Percentiles rank a stretch among this genome's conserved stretches.
Conservation (phyloP, 129 eudicot genomes). For the Centrapalus pauciflorus region DNA sequence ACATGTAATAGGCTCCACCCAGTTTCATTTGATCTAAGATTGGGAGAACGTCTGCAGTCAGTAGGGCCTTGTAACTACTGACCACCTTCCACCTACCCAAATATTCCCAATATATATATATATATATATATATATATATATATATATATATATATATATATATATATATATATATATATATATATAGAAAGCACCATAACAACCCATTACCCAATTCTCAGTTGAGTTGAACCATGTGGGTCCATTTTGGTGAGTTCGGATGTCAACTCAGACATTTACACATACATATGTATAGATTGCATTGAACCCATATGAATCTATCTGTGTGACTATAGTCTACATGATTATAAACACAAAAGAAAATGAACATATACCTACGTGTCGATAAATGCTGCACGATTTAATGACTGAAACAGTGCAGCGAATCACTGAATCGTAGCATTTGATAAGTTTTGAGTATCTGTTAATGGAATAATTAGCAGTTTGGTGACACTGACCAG, state of each 20-base stretch:
- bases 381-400: too few relatives aligned
- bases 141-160: too few relatives aligned
- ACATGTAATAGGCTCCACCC: too few relatives aligned
- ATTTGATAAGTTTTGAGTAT: neutral
- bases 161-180: too few relatives aligned
- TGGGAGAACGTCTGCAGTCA: neutral
- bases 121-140: too few relatives aligned
- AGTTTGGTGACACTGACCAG: slow-evolving; percentile 22
- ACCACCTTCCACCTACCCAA: slow-evolving; percentile 16
- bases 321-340: too few relatives aligned
- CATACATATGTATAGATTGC: neutral
- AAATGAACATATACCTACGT: too few relatives aligned
- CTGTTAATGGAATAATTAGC: neutral
- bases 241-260: neutral
- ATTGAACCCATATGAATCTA: too few relatives aligned
- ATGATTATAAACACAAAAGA: too few relatives aligned
- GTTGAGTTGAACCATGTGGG: slow-evolving; percentile 1
- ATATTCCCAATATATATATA: neutral
- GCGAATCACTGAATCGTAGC: too few relatives aligned
- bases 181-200: slow-evolving; percentile 15
- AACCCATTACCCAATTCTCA: neutral
- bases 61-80: slow-evolving; percentile 21
- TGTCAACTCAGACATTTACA: slow-evolving; percentile 5
- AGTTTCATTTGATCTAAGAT: too few relatives aligned
- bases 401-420: too few relatives aligned